Conservation (phyloP, 2,329 filamentous ascomycete genomes). For the Stachybotrys chlorohalonatus region DNA sequence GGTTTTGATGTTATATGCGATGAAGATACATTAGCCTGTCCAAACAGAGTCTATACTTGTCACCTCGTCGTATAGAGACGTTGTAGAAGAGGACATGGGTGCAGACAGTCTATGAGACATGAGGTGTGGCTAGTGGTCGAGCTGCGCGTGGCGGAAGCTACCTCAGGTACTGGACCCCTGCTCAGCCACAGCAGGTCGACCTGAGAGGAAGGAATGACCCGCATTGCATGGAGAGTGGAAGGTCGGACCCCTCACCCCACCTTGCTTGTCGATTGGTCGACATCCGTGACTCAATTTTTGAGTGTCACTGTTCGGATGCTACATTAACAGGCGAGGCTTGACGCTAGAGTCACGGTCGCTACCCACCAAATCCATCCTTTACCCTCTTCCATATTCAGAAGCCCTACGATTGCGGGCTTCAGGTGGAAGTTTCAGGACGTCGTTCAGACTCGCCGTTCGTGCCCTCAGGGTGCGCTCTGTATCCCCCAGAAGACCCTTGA, state of each 20-base stretch:
- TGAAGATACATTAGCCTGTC: no score
- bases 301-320: slow-evolving; percentile 3
- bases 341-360: slow-evolving; percentile 10
- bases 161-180: background rate
- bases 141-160: slow-evolving; percentile 10
- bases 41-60: no score
- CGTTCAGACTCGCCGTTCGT: slow-evolving; percentile 43
- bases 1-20: no score
- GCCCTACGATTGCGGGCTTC: slow-evolving; percentile 28
- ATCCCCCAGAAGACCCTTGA: slow-evolving; percentile 35
- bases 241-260: background rate
- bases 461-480: slow-evolving; percentile 50
- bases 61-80: no score
- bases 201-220: background rate
- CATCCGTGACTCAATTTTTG: slow-evolving; percentile 15
- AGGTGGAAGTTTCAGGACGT: slow-evolving; percentile 25
- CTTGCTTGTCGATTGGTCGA: background rate
- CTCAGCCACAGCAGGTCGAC: slow-evolving; percentile 6
- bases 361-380: slow-evolving; percentile 7
- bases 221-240: background rate
- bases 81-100: no score
- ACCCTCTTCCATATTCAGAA: slow-evolving; percentile 10
- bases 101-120: background rate
- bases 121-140: background rate
- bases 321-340: slow-evolving; percentile 6